Evolutionary conservation across 805 yeast species (phyloP).

Genomic region (Hanseniaspora taiwanica): DNA sequence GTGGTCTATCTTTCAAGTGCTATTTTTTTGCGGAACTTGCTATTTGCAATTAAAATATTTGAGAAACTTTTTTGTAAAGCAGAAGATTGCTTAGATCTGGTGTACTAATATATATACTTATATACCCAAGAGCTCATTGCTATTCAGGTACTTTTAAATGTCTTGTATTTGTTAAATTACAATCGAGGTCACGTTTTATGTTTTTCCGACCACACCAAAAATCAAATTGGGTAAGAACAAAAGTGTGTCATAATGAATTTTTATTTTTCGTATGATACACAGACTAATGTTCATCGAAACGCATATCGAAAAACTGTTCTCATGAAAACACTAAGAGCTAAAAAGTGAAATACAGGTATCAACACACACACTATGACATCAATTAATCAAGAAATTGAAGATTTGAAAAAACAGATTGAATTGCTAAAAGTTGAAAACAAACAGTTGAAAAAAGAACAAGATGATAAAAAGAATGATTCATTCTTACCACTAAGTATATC

Average conservation of each 20-base stretch:
- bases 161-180: no score
- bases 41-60: constrained; percentile 65
- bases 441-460: constrained; percentile 9
- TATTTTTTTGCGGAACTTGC: constrained; percentile 57
- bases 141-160: background rate
- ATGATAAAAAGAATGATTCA: background rate
- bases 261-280: no score
- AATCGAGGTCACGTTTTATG: no score
- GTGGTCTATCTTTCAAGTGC: constrained; percentile 63
- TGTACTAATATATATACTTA: background rate
- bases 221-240: no score
- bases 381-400: background rate
- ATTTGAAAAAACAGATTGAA: constrained; percentile 12
- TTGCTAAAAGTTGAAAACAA: constrained; percentile 18
- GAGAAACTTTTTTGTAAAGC: constrained; percentile 74
- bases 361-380: no score
- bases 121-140: background rate
- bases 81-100: constrained; percentile 50
- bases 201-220: no score
- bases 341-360: no score
- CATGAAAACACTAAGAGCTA: no score
- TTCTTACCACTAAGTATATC: constrained; percentile 29
- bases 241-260: no score
- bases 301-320: no score
- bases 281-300: no score